Base-by-base conservation (phyloP, 345 rosid genomes). In the Eucalyptus coolabah region DNA sequence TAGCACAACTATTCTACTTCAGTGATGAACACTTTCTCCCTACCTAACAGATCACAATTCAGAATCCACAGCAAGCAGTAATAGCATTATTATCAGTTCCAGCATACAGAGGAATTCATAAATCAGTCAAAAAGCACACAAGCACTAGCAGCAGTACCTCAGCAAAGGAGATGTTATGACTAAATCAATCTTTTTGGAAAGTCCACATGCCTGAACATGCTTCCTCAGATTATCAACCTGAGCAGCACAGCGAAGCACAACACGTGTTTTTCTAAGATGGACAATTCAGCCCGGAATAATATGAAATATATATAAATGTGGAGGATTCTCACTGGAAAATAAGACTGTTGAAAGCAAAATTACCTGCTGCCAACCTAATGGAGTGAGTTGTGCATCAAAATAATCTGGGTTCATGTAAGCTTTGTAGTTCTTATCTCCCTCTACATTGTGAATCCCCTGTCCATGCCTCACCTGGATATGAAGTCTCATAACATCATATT, bases 391-490 rank as follows among this genome's bases (percentile, higher is more conserved):
- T 16, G 99, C 99, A 92, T 97, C 99, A 90, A 96, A 94, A 94
- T 95, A 98, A 83, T 94, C 95, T 4, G 97, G 99, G 91, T 95
- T 94, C 97, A 97, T 91, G 93, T 94, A 96, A 13, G 97, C 97
- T 91, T 96, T 94, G 93, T 90, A 93, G 95, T 95, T 97, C 96
- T 95, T 96, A 65, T 97, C 99, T 82, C 99, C 99, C 87, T 97
- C 99, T 37, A 96, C 98, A 94, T 98, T 98, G 95, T 97, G 99
- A 89, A 94, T 93, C 87, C 99, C 99, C 88, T 98, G 99, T 28
- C 98, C 99, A 94, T 98, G 99, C 92, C 99, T 97, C 93, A 98
- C 99, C 99, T 98, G 96, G 92, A 94, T 92, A 91, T 90, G 92
- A 88, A 82, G 92, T 93, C 93, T 92, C 81, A 93, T 91, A 93